Base-by-base conservation (phyloP, 2,329 filamentous ascomycete genomes). In the Calonectria naviculata region DNA sequence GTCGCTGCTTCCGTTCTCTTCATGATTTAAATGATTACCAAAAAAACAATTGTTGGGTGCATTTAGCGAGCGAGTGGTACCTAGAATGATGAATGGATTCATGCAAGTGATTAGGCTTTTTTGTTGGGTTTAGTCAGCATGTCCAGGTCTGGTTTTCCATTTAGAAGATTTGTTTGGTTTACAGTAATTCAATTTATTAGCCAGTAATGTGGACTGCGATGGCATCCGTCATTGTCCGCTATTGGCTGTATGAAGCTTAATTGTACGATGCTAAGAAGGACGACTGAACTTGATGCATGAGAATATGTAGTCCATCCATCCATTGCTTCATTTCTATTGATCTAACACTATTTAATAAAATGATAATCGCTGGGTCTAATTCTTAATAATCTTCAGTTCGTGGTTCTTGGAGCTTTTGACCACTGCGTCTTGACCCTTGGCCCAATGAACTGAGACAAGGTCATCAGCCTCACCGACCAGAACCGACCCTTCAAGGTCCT, bases 391-490 rank as follows among this genome's bases (percentile, higher is more conserved):
- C 12, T 60, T 19, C 1, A 56, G n/a, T 3, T 46, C 26, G 2
- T 36, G 46, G 34, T 41, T 24, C 24, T 44, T 42, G 2, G n/a
- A 17, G 31, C 52, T 31, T 21, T 62, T 34, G 12, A 70, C 54
- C n/a, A 36, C 47, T 1, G 38, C 12, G 1, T 66, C 62, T 4
- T 31, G 36, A 3, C 24, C 54, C 44, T 65, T 44, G 2, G n/a
- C 44, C 67, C 62, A 70, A 38, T 46, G 34, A 10, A 66, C 10
- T 3, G 17, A 58, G 5, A 70, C 10, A 4, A 47, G 10, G 19
- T 65, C 62, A 21, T 28, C 49, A 4, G 41, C 62, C 26, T 62
- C 67, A 10, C 67, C 67, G 13, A 69, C 67, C 0, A 65, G 15
- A 12, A 69, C 61, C 1, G 42, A 34, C 17, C 31, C 67, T 21